These are phyloP conservation scores for Fusarium guadeloupense DNA, from an alignment of 2,329 filamentous ascomycete genomes.

Conservation along the genomic window DNA sequence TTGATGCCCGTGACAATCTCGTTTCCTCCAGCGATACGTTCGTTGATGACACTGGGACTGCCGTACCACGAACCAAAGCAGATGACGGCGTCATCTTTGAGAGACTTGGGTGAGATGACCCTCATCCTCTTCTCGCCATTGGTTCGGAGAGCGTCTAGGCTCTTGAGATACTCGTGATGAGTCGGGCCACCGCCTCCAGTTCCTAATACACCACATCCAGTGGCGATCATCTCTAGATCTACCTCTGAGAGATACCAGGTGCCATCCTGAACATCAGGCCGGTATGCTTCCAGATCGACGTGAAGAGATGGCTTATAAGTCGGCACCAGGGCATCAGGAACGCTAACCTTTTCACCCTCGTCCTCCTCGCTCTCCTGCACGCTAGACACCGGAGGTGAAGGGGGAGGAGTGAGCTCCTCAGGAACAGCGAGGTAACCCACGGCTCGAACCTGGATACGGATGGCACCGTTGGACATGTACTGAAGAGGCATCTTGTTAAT, in stretches of 20 bases:
- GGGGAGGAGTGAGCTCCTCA: slow-evolving; percentile 36
- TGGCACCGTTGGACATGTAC: slow-evolving; percentile 49
- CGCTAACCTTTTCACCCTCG: slow-evolving; percentile 41
- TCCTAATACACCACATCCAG: slow-evolving; percentile 50
- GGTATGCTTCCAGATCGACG: slow-evolving; percentile 45
- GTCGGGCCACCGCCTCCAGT: slow-evolving; percentile 51
- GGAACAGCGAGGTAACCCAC: slow-evolving; percentile 48
- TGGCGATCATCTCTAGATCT: slow-evolving; percentile 50
- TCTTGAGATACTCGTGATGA: slow-evolving; percentile 57
- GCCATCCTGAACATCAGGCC: slow-evolving; percentile 45
- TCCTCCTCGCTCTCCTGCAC: slow-evolving; percentile 30
- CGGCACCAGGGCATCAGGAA: slow-evolving; percentile 43
- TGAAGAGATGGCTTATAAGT: slow-evolving; percentile 46
- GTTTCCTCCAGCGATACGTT: slow-evolving; percentile 49
- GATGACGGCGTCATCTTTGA: slow-evolving; percentile 51
- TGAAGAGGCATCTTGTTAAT: slow-evolving; percentile 55
- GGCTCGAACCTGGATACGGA: slow-evolving; percentile 48
- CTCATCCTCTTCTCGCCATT: slow-evolving; percentile 49
- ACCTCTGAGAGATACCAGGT: slow-evolving; percentile 51
- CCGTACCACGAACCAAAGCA: slow-evolving; percentile 58
- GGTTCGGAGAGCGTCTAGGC: slow-evolving; percentile 50
- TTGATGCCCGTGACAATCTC: slow-evolving; percentile 52
- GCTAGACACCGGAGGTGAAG: slow-evolving; percentile 25
- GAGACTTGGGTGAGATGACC: slow-evolving; percentile 50
- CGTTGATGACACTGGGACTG: slow-evolving; percentile 53